Evolutionary conservation across 202 grass and related monocot genomes (phyloP).

Genomic region (Bolboschoenoplectus hybrid): DNA sequence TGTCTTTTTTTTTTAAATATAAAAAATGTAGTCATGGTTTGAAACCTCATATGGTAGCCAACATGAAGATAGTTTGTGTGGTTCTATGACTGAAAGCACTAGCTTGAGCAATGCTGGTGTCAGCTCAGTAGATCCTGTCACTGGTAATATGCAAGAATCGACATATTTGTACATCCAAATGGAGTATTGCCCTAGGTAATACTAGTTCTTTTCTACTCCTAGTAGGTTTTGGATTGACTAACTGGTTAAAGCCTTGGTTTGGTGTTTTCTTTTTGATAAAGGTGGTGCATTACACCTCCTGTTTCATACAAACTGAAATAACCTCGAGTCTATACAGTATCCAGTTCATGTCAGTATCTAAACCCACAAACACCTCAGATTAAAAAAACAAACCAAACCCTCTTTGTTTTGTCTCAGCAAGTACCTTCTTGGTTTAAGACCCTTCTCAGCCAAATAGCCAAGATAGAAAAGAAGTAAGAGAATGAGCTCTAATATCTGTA

Average conservation of each 20-base stretch:
- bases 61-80: conserved; percentile 55
- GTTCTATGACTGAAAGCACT: conserved; percentile 71
- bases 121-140: conserved; percentile 64
- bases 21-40: conserved; percentile 77
- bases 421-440: not conserved
- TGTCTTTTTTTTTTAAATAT: conserved; percentile 39
- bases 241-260: not conserved
- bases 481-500: not conserved
- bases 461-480: not conserved
- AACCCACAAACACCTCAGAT: not conserved
- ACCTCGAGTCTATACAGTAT: not conserved
- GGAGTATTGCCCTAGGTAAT: conserved; percentile 93
- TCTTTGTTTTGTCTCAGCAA: not conserved
- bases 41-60: conserved; percentile 85
- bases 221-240: conserved; percentile 10
- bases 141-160: conserved; percentile 69
- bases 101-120: conserved; percentile 59
- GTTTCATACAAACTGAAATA: conserved; percentile 17
- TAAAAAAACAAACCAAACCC: not conserved
- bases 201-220: not conserved
- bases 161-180: conserved; percentile 99
- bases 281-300: not conserved
- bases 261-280: not conserved
- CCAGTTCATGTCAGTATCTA: not conserved
- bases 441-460: conserved; percentile 6